These are phyloP conservation scores for Pseudopithomyces maydicus DNA, from an alignment of 2,329 filamentous ascomycete genomes.

Conservation along the genomic window DNA sequence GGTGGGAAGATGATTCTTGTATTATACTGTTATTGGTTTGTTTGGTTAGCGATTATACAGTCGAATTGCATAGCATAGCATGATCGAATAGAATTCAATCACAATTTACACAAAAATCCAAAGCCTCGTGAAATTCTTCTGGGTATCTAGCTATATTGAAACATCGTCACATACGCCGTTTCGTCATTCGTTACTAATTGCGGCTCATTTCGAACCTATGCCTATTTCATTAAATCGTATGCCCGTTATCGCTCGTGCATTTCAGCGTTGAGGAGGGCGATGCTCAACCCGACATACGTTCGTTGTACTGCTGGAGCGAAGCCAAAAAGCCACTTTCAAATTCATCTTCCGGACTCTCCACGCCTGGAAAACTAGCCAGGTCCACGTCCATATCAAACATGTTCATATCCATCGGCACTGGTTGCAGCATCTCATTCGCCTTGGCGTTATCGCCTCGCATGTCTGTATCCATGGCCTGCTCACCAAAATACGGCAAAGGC, in stretches of 20 bases:
- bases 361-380: constrained; percentile 21
- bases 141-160: background rate
- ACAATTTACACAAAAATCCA: background rate
- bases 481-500: constrained; percentile 29
- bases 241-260: background rate
- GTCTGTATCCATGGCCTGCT: constrained; percentile 11
- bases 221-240: background rate
- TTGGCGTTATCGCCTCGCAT: constrained; percentile 8
- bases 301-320: constrained; percentile 33
- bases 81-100: background rate
- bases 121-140: background rate
- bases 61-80: background rate
- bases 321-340: constrained; percentile 30
- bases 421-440: background rate
- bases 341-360: constrained; percentile 24
- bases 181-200: background rate
- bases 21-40: background rate
- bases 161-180: background rate
- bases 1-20: background rate
- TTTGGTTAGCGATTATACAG: background rate
- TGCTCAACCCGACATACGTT: constrained; percentile 7
- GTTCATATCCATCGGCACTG: background rate
- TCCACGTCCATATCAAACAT: constrained; percentile 20
- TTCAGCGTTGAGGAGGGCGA: background rate
- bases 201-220: background rate